phyloP scores from a whole-genome alignment of 495 filamentous ascomycete genomes.

The Aspergillus incahuasiensis region DNA sequence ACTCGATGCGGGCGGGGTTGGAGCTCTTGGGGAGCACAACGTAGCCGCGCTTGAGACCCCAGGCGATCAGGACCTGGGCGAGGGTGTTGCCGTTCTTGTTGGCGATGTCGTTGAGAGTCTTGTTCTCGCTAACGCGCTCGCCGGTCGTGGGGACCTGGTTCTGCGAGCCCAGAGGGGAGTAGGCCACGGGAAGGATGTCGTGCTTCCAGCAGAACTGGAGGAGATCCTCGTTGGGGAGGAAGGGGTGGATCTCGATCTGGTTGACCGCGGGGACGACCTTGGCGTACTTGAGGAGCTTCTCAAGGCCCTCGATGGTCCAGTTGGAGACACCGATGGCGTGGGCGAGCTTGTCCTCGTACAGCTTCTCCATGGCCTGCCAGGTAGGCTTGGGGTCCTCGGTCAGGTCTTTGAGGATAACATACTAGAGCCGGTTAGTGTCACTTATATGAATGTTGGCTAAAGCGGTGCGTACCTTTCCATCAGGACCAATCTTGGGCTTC shows the following conservation, averaged over 20 bases:
- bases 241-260: slow-evolving; percentile 92
- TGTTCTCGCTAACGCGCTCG: slow-evolving; percentile 57
- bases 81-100: slow-evolving; percentile 57
- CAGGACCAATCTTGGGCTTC: slow-evolving; percentile 59
- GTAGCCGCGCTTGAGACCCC: slow-evolving; percentile 69
- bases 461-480: slow-evolving; percentile 57
- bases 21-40: slow-evolving; percentile 68
- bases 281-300: slow-evolving; percentile 63
- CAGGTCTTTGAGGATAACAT: slow-evolving; percentile 55
- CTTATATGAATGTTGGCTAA: background rate
- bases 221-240: slow-evolving; percentile 72
- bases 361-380: slow-evolving; percentile 77
- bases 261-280: slow-evolving; percentile 69
- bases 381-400: slow-evolving; percentile 61
- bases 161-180: slow-evolving; percentile 67
- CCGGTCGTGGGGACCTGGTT: slow-evolving; percentile 60
- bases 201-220: slow-evolving; percentile 65
- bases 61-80: slow-evolving; percentile 64
- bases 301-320: slow-evolving; percentile 65
- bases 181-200: slow-evolving; percentile 69
- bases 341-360: slow-evolving; percentile 66
- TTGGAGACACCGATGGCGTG: slow-evolving; percentile 87
- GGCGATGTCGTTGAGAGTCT: slow-evolving; percentile 56
- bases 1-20: slow-evolving; percentile 58
- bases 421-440: slow-evolving; percentile 21